Conservation (phyloP, 176 grass and related monocot genomes). For the Pharus latifolius region DNA sequence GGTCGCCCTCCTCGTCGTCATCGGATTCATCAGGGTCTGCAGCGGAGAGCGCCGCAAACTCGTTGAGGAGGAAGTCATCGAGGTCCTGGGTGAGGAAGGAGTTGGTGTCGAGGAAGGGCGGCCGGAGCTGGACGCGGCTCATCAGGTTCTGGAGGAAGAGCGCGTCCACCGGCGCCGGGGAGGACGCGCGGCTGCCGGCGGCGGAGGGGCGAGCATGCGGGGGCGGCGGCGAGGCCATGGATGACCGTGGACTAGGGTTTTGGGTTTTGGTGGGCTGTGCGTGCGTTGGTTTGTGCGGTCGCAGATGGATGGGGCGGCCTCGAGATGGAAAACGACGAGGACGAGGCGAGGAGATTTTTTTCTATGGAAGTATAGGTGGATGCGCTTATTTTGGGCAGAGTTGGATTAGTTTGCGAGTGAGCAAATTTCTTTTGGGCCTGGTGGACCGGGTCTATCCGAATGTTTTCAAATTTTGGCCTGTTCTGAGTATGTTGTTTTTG, state of each 20-base stretch:
- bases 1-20: neutral
- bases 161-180: slow-evolving; percentile 47
- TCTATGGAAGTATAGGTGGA: neutral
- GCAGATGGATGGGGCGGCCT: slow-evolving; percentile 2
- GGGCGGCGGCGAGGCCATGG: slow-evolving; percentile 42
- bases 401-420: too few relatives aligned
- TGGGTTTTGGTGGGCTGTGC: slow-evolving; percentile 7
- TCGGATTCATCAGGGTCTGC: slow-evolving; percentile 26
- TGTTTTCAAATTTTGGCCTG: too few relatives aligned
- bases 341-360: neutral
- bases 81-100: slow-evolving; percentile 85
- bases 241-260: slow-evolving; percentile 24
- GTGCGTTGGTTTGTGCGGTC: neutral
- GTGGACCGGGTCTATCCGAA: too few relatives aligned
- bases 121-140: slow-evolving; percentile 83
- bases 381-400: neutral
- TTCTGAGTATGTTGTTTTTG: too few relatives aligned
- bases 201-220: slow-evolving; percentile 1
- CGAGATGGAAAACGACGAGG: neutral
- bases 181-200: neutral
- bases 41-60: slow-evolving; percentile 49
- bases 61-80: slow-evolving; percentile 80
- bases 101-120: slow-evolving; percentile 91
- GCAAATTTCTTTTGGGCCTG: too few relatives aligned
- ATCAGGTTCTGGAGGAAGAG: slow-evolving; percentile 82